These are phyloP conservation scores for Nannochloropsis salina DNA, from an alignment of 108 stramenopile genomes.

Conservation along the genomic window DNA sequence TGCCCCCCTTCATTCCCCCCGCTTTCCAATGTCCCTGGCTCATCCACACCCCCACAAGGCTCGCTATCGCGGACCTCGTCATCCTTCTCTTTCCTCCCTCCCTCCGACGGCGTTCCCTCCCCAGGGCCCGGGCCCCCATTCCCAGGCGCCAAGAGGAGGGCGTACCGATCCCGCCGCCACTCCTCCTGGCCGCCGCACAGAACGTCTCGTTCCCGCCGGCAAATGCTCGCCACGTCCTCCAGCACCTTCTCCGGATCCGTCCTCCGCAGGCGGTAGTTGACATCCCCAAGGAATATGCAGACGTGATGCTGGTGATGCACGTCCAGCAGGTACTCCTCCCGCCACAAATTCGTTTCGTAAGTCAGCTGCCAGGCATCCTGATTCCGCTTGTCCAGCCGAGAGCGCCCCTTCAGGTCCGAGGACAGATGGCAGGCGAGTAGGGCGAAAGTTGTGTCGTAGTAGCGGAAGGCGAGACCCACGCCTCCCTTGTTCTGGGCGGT, in stretches of 20 bases:
- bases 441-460: conserved; percentile 8
- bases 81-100: background rate
- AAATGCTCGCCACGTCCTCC: background rate
- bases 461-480: background rate
- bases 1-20: background rate
- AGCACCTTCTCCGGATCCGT: background rate
- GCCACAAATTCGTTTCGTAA: background rate
- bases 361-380: conserved; percentile 8
- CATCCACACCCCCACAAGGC: background rate
- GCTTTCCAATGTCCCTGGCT: background rate
- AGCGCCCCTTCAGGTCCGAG: conserved; percentile 18
- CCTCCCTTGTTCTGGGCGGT: conserved; percentile 21
- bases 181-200: background rate
- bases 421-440: conserved; percentile 1
- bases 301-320: conserved; percentile 21
- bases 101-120: background rate
- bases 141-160: background rate
- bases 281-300: background rate
- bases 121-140: background rate
- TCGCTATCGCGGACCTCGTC: background rate
- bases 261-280: background rate
- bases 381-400: conserved; percentile 7
- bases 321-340: conserved; percentile 3
- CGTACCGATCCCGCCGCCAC: background rate
- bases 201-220: background rate